phyloP scores from a whole-genome alignment of 768 basidiomycete species.

The Tylopilus sp. region DNA sequence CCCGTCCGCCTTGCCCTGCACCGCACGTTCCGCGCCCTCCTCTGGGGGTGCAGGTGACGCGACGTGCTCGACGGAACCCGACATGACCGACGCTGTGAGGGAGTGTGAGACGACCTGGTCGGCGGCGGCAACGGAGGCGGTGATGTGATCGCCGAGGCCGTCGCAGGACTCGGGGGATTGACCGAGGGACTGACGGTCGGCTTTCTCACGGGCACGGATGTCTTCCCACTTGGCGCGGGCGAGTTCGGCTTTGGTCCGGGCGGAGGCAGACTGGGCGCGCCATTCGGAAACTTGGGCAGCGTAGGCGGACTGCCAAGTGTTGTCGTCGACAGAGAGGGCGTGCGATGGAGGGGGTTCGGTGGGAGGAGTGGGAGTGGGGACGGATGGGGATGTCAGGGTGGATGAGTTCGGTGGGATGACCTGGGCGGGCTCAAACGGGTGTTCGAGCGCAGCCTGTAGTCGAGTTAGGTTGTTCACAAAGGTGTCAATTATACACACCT shows the following conservation, averaged over 20 bases:
- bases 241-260: conserved; percentile 71
- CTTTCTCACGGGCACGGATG: conserved; percentile 42
- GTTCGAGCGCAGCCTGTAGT: conserved; percentile 23
- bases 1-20: conserved; percentile 13
- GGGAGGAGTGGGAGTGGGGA: not conserved
- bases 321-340: conserved; percentile 27
- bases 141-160: conserved; percentile 28
- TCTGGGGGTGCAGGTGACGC: conserved; percentile 27
- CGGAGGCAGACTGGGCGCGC: conserved; percentile 69
- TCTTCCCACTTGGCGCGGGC: conserved; percentile 71
- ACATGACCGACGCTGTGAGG: conserved; percentile 17
- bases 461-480: not conserved
- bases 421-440: conserved; percentile 27
- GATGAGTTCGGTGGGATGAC: conserved; percentile 14
- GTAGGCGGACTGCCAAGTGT: conserved; percentile 65
- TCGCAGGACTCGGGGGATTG: conserved; percentile 21
- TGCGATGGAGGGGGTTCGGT: not conserved
- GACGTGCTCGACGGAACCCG: conserved; percentile 16
- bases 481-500: conserved; percentile 9
- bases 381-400: not conserved
- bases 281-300: conserved; percentile 65
- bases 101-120: conserved; percentile 15
- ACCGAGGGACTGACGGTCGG: conserved; percentile 39
- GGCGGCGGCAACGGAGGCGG: conserved; percentile 17
- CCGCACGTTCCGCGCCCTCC: conserved; percentile 14